A percentile compares a stretch with the other conserved stretches of the same genome.
Evolutionary conservation across 2,329 filamentous ascomycete genomes (phyloP).

Genomic region (Venturia carpophila): DNA sequence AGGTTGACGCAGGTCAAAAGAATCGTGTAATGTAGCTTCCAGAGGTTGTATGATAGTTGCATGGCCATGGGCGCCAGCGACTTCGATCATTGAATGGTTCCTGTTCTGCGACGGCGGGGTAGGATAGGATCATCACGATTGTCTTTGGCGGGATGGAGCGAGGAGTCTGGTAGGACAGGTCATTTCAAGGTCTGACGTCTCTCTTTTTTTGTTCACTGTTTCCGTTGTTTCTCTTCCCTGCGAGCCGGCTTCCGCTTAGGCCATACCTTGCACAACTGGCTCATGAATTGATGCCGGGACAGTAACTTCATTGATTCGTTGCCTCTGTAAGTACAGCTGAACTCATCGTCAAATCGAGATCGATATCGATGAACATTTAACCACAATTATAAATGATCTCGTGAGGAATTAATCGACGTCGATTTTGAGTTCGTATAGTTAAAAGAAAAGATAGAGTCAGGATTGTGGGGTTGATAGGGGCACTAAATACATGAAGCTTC

Average conservation of each 20-base stretch:
- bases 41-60: background rate
- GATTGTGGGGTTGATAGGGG: too few relatives aligned
- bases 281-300: background rate
- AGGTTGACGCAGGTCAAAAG: slow-evolving; percentile 11
- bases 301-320: too few relatives aligned
- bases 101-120: background rate
- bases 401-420: too few relatives aligned
- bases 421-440: too few relatives aligned
- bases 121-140: background rate
- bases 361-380: too few relatives aligned
- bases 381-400: too few relatives aligned
- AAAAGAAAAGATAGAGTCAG: too few relatives aligned
- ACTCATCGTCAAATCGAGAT: too few relatives aligned
- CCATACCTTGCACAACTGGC: background rate
- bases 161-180: slow-evolving; percentile 2
- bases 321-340: too few relatives aligned
- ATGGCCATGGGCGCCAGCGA: background rate
- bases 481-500: too few relatives aligned
- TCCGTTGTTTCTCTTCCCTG: background rate
- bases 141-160: slow-evolving; percentile 8
- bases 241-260: background rate
- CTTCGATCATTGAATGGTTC: background rate
- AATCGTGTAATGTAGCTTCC: slow-evolving; percentile 13
- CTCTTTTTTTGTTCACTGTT: background rate
- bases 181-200: background rate